Base-by-base conservation (phyloP, 106 monocot species). In the Allium cepa region DNA sequence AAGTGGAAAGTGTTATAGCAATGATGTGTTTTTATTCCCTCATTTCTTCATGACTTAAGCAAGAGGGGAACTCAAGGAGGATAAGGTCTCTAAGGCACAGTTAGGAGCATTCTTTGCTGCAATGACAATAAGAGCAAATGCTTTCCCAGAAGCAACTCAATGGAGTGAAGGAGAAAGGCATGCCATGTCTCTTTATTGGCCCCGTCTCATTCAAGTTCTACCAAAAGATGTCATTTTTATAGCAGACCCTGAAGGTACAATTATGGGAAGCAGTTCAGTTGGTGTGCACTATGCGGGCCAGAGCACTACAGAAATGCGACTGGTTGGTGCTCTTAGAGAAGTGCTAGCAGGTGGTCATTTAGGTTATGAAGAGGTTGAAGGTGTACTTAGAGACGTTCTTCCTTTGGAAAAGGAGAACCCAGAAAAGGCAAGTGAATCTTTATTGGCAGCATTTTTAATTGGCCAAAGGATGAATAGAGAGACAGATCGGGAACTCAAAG, bases 381-480 rank as follows among this genome's bases (percentile, higher is more conserved):
- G 96, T 57, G 75, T 97, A 63, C 69, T 91, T 49, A 81, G 64
- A 55, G 88, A 97, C 76, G 78, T 87, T 69, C 88, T 94, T 62
- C 94, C 91, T 16, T 48, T 88, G 70, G 76, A 71, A 11, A 68
- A 71, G 69, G 70, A 69, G 18, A 68, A 77, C n/a, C 59, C 78
- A 17, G 62, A 59, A 46, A 76, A 67, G 57, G 86, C 82, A 14
- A 86, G 72, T 47, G 88, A 92, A 59, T 71, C 92, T 15, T 74
- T 97, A 75, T 71, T 92, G 53, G 79, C 96, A 15, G 96, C 96
- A 68, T 97, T 97, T 92, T 49, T 97, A 50, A 97, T 92, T 16
- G 96, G 96, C 53, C 96, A 97, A 67, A 72, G 96, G 51, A 92
- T 97, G 96, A 97, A 97, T 57, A 81, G 91, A 68, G 96, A 97